Evolutionary conservation across 2,329 filamentous ascomycete genomes (phyloP).

Genomic region (Arthrobotrys sphaeroides): DNA sequence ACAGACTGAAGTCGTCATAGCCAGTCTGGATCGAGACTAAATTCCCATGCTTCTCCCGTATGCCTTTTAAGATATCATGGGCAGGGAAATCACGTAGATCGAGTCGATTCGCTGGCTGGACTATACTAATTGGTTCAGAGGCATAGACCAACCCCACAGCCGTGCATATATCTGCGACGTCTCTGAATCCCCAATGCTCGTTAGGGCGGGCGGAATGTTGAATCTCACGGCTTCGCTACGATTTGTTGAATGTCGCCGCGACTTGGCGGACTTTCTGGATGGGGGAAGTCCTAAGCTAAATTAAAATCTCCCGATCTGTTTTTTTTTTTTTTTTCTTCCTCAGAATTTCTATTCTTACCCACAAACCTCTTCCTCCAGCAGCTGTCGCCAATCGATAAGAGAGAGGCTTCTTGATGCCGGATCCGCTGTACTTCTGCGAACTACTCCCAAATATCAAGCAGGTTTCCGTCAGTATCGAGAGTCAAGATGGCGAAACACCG

Average conservation of each 20-base stretch:
- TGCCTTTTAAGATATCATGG: background rate
- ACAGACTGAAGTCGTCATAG: constrained; percentile 21
- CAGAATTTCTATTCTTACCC: background rate
- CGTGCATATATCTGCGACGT: constrained; percentile 10
- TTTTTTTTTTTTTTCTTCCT: no score
- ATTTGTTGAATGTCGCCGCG: constrained; percentile 25
- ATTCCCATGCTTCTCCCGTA: background rate
- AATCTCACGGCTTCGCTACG: constrained; percentile 35
- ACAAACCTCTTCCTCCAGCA: background rate
- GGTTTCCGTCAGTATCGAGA: constrained; percentile 68
- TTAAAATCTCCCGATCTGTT: background rate
- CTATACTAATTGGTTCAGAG: constrained; percentile 27
- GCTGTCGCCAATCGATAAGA: constrained; percentile 18
- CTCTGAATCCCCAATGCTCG: constrained; percentile 16
- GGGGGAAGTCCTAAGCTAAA: constrained; percentile 21
- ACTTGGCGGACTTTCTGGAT: constrained; percentile 22
- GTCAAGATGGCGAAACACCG: constrained; percentile 59
- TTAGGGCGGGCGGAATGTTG: constrained; percentile 17
- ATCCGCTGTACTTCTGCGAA: constrained; percentile 61
- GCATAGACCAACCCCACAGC: constrained; percentile 22
- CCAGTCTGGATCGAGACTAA: no score
- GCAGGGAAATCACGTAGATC: constrained; percentile 14
- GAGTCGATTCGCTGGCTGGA: constrained; percentile 27
- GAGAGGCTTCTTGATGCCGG: constrained; percentile 51
- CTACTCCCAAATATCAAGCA: constrained; percentile 72